Conservation (phyloP, 2,329 filamentous ascomycete species). For the Alternaria ventricosa region DNA sequence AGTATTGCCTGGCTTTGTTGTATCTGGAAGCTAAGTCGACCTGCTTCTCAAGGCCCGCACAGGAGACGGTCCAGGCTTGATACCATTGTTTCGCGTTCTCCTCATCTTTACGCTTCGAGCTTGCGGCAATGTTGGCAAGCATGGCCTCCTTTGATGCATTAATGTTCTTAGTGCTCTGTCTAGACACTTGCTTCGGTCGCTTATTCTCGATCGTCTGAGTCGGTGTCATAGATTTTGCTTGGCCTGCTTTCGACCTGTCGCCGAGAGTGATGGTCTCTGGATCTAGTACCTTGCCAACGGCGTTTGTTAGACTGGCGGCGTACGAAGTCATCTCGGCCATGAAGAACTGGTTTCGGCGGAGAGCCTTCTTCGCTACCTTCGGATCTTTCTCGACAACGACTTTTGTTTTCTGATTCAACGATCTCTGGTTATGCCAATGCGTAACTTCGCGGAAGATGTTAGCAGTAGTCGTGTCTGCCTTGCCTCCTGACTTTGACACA, state of each 20-base stretch:
- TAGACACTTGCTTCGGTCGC: conserved; percentile 29
- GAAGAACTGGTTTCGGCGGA: conserved; percentile 22
- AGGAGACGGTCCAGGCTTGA: conserved; percentile 55
- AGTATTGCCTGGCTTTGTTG: conserved; percentile 57
- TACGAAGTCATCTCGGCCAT: conserved; percentile 26
- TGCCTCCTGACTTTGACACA: conserved; percentile 34
- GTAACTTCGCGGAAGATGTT: conserved; percentile 57
- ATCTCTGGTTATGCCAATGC: conserved; percentile 70
- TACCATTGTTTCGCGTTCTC: conserved; percentile 50
- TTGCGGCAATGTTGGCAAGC: conserved; percentile 52
- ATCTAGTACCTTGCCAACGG: conserved; percentile 21
- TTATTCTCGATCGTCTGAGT: conserved; percentile 21
- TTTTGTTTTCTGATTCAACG: conserved; percentile 52
- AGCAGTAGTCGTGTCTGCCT: conserved; percentile 39
- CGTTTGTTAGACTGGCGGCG: conserved; percentile 23
- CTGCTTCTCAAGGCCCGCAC: conserved; percentile 57
- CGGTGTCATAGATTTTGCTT: conserved; percentile 12
- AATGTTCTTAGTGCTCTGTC: conserved; percentile 39
- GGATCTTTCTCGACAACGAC: conserved; percentile 39
- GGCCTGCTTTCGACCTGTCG: conserved; percentile 21
- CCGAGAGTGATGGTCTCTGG: conserved; percentile 37
- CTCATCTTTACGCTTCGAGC: conserved; percentile 53
- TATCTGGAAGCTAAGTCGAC: conserved; percentile 54
- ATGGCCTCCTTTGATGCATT: conserved; percentile 53
- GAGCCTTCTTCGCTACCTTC: conserved; percentile 39